phyloP scores from a whole-genome alignment of 768 basidiomycete genomes.

The Russula emetica region DNA sequence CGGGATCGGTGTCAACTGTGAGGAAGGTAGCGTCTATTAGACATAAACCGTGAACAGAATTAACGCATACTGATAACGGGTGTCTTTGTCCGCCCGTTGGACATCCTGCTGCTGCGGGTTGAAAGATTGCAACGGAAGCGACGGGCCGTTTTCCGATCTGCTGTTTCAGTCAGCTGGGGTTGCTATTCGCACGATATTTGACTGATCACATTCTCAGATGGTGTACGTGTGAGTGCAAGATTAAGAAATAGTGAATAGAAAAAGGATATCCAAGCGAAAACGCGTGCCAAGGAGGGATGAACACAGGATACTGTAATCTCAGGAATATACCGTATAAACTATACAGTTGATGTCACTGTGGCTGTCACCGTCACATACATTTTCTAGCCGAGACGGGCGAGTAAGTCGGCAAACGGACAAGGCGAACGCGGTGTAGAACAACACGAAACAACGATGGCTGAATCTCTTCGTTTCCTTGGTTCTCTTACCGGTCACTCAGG shows the following conservation, averaged over 20 bases:
- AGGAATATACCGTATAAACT: slow-evolving; percentile 21
- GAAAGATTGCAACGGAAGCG: not conserved
- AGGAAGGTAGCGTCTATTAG: not conserved
- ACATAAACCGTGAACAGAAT: not conserved
- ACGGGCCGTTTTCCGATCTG: slow-evolving; percentile 14
- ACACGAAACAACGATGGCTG: slow-evolving; percentile 24
- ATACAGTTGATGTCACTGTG: slow-evolving; percentile 27
- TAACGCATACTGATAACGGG: slow-evolving; percentile 63
- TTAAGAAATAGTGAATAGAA: not conserved
- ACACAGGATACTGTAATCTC: too few species aligned
- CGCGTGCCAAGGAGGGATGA: not conserved
- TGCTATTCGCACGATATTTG: not conserved
- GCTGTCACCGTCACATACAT: slow-evolving; percentile 25
- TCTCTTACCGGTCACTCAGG: slow-evolving; percentile 90
- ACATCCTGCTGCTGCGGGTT: not conserved
- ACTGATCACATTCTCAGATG: not conserved
- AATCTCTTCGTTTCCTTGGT: slow-evolving; percentile 51
- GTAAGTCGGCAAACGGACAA: not conserved
- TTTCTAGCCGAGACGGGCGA: not conserved
- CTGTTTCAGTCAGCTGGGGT: not conserved
- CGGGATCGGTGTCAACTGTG: slow-evolving; percentile 83
- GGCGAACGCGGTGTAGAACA: slow-evolving; percentile 7
- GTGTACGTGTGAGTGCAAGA: too few species aligned
- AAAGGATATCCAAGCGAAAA: not conserved
- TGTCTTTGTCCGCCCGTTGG: slow-evolving; percentile 31